phyloP scores from a whole-genome alignment of 2,329 filamentous ascomycete genomes.

The Alternaria ethzedia region DNA sequence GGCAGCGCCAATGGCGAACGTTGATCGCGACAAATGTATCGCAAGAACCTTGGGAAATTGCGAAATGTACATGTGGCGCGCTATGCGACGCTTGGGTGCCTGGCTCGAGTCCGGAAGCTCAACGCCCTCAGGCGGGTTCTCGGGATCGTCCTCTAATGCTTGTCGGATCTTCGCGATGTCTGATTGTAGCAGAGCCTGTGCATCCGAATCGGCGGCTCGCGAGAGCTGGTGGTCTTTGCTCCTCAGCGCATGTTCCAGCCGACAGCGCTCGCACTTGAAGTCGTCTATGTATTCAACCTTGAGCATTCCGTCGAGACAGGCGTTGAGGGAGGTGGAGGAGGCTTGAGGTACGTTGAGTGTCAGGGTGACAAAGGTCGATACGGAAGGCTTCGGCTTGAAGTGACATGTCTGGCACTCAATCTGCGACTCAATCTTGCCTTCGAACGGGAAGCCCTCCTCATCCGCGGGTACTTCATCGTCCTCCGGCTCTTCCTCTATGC shows the following conservation, averaged over 20 bases:
- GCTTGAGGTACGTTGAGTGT: conserved; percentile 90
- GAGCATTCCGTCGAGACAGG: conserved; percentile 91
- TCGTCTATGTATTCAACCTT: conserved; percentile 97
- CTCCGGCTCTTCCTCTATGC: conserved; percentile 41
- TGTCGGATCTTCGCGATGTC: conserved; percentile 70
- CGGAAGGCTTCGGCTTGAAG: conserved; percentile 84
- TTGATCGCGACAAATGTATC: conserved; percentile 90
- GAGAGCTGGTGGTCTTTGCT: conserved; percentile 66
- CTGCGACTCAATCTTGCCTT: conserved; percentile 91
- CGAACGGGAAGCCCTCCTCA: conserved; percentile 84
- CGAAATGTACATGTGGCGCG: conserved; percentile 85
- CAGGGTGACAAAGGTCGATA: conserved; percentile 87
- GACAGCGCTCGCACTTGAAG: conserved; percentile 93
- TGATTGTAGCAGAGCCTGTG: conserved; percentile 59
- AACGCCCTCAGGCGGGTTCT: conserved; percentile 74
- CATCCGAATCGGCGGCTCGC: conserved; percentile 38
- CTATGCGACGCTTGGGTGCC: conserved; percentile 83
- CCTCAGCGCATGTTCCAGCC: conserved; percentile 78
- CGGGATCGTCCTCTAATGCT: conserved; percentile 81
- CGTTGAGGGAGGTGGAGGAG: conserved; percentile 76
- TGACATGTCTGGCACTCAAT: conserved; percentile 90
- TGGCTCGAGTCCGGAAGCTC: conserved; percentile 74
- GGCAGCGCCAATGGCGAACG: conserved; percentile 77
- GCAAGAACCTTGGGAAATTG: conserved; percentile 88
- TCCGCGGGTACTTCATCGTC: conserved; percentile 30